Conservation (phyloP, 2,329 filamentous ascomycete species). For the Fusarium pseudonygamai region DNA sequence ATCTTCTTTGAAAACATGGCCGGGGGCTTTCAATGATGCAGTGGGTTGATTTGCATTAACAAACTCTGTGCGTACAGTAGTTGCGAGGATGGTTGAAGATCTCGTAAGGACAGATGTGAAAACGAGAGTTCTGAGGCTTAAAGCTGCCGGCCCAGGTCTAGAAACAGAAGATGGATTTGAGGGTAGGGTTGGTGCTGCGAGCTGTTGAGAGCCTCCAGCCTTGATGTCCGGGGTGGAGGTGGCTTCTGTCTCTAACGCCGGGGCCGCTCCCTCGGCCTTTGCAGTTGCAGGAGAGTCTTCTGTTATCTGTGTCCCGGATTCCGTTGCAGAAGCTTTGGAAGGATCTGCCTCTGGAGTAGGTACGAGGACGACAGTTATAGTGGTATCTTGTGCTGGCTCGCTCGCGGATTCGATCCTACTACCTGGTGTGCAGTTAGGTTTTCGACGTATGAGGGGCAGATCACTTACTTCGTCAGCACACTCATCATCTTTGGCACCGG, state of each 20-base stretch:
- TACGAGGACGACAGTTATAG: background rate
- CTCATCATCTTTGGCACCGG: background rate
- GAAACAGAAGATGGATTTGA: background rate
- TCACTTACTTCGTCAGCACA: conserved; percentile 39
- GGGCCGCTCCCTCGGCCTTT: background rate
- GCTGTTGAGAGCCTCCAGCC: background rate
- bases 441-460: conserved; percentile 33
- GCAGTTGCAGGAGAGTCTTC: background rate
- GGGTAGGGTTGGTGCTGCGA: background rate
- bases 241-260: background rate
- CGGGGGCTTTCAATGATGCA: conserved; percentile 2
- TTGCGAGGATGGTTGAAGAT: conserved; percentile 27
- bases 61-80: conserved; percentile 26
- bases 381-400: background rate
- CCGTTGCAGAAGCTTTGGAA: background rate
- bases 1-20: conserved; percentile 28
- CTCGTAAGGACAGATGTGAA: conserved; percentile 37
- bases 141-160: background rate
- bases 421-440: conserved; percentile 41
- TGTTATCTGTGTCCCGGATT: background rate
- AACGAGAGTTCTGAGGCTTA: conserved; percentile 22
- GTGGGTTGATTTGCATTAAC: conserved; percentile 14
- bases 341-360: background rate
- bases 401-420: conserved; percentile 11
- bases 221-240: background rate